Base-by-base conservation (phyloP, 805 yeast species). In the Scheffersomyces ergatensis region DNA sequence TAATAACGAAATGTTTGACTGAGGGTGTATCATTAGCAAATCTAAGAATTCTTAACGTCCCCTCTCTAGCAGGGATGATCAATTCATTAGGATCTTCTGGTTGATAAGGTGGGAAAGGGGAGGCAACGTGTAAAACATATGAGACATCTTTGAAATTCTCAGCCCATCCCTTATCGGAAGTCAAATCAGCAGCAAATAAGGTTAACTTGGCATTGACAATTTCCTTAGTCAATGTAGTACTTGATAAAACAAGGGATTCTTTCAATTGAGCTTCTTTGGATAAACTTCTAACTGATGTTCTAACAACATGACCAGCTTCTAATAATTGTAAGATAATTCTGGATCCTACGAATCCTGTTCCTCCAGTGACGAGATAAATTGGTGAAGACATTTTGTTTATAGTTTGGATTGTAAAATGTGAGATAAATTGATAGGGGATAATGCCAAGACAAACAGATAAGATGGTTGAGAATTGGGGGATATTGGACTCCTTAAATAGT, bases 81-180 rank as follows among this genome's bases (percentile, higher is more conserved):
- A 40, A 18, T 16, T 43, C 44, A 29, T 40, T 25, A 13, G 21
- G 29, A 30, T 36, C 27, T 33, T 36, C 27, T 21, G 29, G 33
- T 19, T 33, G 18, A 29, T 8, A 17, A 14, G 18, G 3, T 5
- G 11, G 5, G 33, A 39, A 32, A 15, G 47, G 47, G 6, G 44
- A 43, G 5, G 47, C 47, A 17, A 43, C 43, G 23, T 43, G 47
- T 5, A 40, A 23, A 14, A 43, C 34, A 32, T 39, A 36, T 16
- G 36, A 38, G 13, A 23, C 35, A 11, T 39, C 47, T 14, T 36
- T 12, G n/a, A 43, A 13, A 11, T 30, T 33, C 17, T 30, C 35
- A 4, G 16, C 40, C 40, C 34, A 31, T 11, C 26, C 33, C 13
- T 41, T 25, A 14, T 41, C 41, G 16, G n/a, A 7, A 16, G 15